Percentiles rank a stretch among this genome's conserved stretches.
Evolutionary conservation across 352 stramenopile species (phyloP).

Genomic region (Thalassiosira hispida): DNA sequence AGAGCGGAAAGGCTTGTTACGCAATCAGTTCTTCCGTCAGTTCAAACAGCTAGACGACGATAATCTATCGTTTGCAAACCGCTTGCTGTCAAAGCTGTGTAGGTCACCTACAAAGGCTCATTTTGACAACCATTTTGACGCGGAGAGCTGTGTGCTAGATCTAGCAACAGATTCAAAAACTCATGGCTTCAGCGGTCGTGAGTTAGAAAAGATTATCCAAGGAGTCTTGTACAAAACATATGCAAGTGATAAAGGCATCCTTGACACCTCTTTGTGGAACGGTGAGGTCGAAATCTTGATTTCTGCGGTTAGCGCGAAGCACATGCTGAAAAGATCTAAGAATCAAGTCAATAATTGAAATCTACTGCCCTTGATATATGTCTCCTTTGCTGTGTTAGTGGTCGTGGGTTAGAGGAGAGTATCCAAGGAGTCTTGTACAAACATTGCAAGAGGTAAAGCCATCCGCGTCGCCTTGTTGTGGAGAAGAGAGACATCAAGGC

Average conservation of each 20-base stretch:
- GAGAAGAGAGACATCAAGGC: too few relatives aligned
- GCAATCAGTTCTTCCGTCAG: conserved; percentile 36
- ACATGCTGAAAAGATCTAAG: conserved; percentile 30
- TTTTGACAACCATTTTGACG: conserved; percentile 35
- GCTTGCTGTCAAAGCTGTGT: conserved; percentile 8
- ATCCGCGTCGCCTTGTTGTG: neutral
- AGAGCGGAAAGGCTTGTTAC: conserved; percentile 30
- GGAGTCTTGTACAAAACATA: conserved; percentile 41
- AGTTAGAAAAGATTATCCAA: conserved; percentile 47
- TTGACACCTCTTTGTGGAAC: conserved; percentile 34
- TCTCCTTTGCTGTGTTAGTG: too few relatives aligned
- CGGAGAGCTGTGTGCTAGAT: conserved; percentile 16
- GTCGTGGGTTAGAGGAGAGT: conserved; percentile 41
- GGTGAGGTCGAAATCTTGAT: conserved; percentile 21
- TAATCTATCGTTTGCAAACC: neutral
- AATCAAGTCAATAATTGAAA: too few relatives aligned
- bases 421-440: conserved; percentile 45
- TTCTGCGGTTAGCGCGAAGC: conserved; percentile 21
- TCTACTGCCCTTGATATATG: too few relatives aligned
- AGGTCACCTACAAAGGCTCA: conserved; percentile 8
- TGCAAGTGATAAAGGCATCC: conserved; percentile 32
- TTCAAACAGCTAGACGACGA: conserved; percentile 22
- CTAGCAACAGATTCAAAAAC: conserved; percentile 25
- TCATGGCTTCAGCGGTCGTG: conserved; percentile 38
- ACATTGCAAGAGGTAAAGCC: conserved; percentile 26